Conservation (phyloP, 306 rosid genomes). For the Abrus precatorius region DNA sequence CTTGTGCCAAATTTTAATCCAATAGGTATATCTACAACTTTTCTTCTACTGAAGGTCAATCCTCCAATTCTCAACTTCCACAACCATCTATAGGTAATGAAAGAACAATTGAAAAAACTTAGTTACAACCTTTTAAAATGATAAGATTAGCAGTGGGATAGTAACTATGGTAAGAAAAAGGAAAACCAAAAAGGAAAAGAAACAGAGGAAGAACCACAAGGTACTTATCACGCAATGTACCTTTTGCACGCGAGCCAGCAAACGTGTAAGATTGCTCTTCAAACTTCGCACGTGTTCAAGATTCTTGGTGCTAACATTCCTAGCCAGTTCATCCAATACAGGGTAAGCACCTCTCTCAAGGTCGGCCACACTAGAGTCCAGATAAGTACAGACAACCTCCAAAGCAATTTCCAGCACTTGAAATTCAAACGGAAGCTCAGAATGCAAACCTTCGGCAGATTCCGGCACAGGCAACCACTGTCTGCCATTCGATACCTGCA, state of each 20-base stretch:
- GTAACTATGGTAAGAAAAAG: neutral
- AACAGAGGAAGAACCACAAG: slow-evolving; percentile 5
- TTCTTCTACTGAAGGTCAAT: neutral
- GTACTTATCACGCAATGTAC: slow-evolving; percentile 48
- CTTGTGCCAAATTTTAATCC: slow-evolving; percentile 18
- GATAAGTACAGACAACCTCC: slow-evolving; percentile 84
- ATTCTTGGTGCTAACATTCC: slow-evolving; percentile 95
- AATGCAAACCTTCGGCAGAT: slow-evolving; percentile 70
- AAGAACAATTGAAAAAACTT: slow-evolving; percentile 4
- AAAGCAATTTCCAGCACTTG: slow-evolving; percentile 96
- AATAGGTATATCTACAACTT: neutral
- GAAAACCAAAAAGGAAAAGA: neutral
- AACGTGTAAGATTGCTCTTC: slow-evolving; percentile 94
- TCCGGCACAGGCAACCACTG: slow-evolving; percentile 65
- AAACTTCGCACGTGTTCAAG: slow-evolving; percentile 95
- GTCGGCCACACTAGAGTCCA: slow-evolving; percentile 85
- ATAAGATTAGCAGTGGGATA: neutral
- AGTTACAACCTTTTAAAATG: neutral
- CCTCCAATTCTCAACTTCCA: slow-evolving; percentile 34
- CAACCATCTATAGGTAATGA: neutral
- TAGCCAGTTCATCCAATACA: slow-evolving; percentile 92
- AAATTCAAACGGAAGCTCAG: slow-evolving; percentile 94
- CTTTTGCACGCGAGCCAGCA: slow-evolving; percentile 97
- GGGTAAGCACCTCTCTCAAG: slow-evolving; percentile 96
- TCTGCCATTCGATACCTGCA: slow-evolving; percentile 55